Base-by-base conservation (phyloP, 345 rosid species). In the Bruguiera gymnorhiza region DNA sequence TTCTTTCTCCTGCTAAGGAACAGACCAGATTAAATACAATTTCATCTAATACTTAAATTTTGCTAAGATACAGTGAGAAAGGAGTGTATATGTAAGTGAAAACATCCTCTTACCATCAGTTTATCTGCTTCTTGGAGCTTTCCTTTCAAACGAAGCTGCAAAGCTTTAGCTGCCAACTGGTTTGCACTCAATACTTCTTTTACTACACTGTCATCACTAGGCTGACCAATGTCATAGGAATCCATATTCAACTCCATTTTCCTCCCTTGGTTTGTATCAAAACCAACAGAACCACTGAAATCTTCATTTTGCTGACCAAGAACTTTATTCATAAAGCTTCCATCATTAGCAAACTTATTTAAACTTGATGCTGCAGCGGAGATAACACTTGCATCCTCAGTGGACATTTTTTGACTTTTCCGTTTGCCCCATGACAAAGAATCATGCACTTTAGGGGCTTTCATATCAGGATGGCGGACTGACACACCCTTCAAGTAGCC, bases 91-190 rank as follows among this genome's bases (percentile, higher is more conserved):
- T 34, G 31, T 10, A 69, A 43, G 60, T 27, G 10, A 18, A 34
- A 65, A 43, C 23, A 39, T 60, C 63, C 30, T 43, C 83, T 65
- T 78, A 93, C 98, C 93, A 85, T 76, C 50, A 91, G 81, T 76
- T 86, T 83, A 62, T 95, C 84, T 55, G 99, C 96, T 83, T 95
- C 97, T 50, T 86, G 90, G 50, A 60, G 92, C 77, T 92, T 94
- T 74, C 97, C 99, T 79, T 91, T 88, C 87, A 91, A 68, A 20
- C 89, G 93, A 58, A 91, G 89, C 81, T 87, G 99, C 80, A 88
- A 64, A 20, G 97, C 97, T 82, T 88, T 95, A 62, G 99, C 97
- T 56, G 93, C 93, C 66, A 89, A 69, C 70, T 89, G 88, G 78
- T 95, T 95, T 61, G 90, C 84, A 76, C 87, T 88, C 77, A 86